Conservation (phyloP, 495 filamentous ascomycete genomes). For the Sabuloglossum arenarium region DNA sequence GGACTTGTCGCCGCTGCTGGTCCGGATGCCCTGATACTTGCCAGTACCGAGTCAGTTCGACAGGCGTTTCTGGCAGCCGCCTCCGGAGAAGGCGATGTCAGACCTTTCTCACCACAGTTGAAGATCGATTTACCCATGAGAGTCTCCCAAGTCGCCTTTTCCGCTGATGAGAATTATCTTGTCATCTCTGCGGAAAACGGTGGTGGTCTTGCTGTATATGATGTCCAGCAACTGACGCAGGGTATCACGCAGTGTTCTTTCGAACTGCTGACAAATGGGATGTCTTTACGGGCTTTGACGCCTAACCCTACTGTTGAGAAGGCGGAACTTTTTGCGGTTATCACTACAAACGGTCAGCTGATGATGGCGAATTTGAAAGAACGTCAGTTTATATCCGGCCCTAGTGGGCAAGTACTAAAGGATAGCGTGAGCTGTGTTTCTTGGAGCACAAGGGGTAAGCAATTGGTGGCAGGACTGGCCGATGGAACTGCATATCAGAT, state of each 20-base stretch:
- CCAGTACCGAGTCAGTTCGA: constrained; percentile 56
- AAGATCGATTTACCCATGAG: constrained; percentile 49
- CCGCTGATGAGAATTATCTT: constrained; percentile 62
- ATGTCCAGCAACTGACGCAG: constrained; percentile 40
- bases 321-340: constrained; percentile 47
- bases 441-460: constrained; percentile 88
- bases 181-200: constrained; percentile 67
- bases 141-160: constrained; percentile 79
- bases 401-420: constrained; percentile 45
- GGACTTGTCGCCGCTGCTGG: constrained; percentile 76
- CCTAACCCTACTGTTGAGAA: constrained; percentile 59
- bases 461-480: constrained; percentile 69
- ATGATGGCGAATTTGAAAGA: constrained; percentile 62
- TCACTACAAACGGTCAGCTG: constrained; percentile 62
- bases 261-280: constrained; percentile 56
- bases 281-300: constrained; percentile 47
- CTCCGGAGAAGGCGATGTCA: constrained; percentile 31
- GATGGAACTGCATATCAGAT: constrained; percentile 70
- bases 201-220: constrained; percentile 65
- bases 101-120: constrained; percentile 51
- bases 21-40: constrained; percentile 55
- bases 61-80: constrained; percentile 39
- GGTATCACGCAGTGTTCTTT: constrained; percentile 45
- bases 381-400: constrained; percentile 33
- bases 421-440: constrained; percentile 62